These are phyloP conservation scores for Arachnopeziza araneosa DNA, from an alignment of 2,329 filamentous ascomycete species.

Conservation along the genomic window DNA sequence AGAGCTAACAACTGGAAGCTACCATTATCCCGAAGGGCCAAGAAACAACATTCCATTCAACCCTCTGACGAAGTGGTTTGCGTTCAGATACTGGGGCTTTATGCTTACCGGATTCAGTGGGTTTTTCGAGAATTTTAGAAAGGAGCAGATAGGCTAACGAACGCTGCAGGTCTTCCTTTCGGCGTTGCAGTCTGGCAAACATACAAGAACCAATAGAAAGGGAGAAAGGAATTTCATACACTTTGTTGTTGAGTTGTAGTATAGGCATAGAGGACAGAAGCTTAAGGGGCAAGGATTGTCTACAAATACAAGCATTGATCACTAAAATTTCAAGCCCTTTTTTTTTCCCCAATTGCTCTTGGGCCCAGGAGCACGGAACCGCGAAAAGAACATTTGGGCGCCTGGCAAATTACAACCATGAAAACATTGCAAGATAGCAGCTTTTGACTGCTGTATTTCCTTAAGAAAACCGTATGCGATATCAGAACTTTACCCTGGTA, in stretches of 20 bases:
- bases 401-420: no score
- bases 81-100: slow-evolving; percentile 75
- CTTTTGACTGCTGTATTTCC: background rate
- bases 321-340: background rate
- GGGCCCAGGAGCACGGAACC: no score
- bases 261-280: background rate
- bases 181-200: slow-evolving; percentile 47
- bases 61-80: slow-evolving; percentile 83
- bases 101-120: slow-evolving; percentile 48
- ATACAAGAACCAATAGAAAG: slow-evolving; percentile 32
- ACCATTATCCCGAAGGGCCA: slow-evolving; percentile 97
- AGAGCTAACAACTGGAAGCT: slow-evolving; percentile 32
- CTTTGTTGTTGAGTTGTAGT: slow-evolving; percentile 11
- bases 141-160: background rate
- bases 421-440: background rate
- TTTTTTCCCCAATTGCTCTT: background rate
- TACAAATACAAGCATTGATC: background rate
- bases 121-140: slow-evolving; percentile 23
- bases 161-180: slow-evolving; percentile 46
- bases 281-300: background rate
- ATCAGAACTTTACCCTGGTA: slow-evolving; percentile 37
- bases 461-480: background rate
- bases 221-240: background rate
- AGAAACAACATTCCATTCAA: slow-evolving; percentile 97
- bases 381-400: no score